Base-by-base conservation (phyloP, 441 rosid species). In the Euphorbia celastroides region DNA sequence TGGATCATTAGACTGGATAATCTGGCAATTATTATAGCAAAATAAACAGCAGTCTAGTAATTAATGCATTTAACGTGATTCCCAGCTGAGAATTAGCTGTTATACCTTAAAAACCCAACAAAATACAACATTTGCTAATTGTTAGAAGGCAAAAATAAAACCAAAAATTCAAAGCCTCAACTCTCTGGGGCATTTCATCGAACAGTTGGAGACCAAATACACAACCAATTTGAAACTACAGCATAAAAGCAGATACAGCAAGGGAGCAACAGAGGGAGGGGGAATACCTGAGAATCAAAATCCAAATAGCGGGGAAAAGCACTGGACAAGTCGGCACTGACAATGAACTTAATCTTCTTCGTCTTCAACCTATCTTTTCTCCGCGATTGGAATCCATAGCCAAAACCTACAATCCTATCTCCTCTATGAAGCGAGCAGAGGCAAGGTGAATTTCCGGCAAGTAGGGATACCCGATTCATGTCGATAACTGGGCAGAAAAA, bases 271-370 rank as follows among this genome's bases (percentile, higher is more conserved):
- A 54, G 57, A 27, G 56, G 62, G 64, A 13, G 31, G 60, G 25
- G 9, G 9, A 34, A 34, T 34, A 34, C 31, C 97, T 86, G 88
- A 73, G 92, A 86, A 71, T 90, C 93, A 83, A 86, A 80, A 58
- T 86, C 92, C 52, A 81, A 70, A 77, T 77, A 77, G 10, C 72
- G 69, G 60, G 93, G 75, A 78, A 84, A 84, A 7, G 85, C 75
- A 74, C 79, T 74, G 41, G 93, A 84, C 23, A 86, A 72, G 72
- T 82, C 89, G 60, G 97, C 97, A 20, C 68, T 72, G 42, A 79
- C 84, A 31, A 75, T 81, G 57, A 84, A 70, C 75, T 80, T 80
- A 36, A 80, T 62, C 52, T 75, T 82, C 70, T 79, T 82, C 69
- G 66, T 82, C 70, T 68, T 79, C 57, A 67, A 41, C 38, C 72